Evolutionary conservation across 306 rosid genomes (phyloP).

Genomic region (Lathyrus sativus): DNA sequence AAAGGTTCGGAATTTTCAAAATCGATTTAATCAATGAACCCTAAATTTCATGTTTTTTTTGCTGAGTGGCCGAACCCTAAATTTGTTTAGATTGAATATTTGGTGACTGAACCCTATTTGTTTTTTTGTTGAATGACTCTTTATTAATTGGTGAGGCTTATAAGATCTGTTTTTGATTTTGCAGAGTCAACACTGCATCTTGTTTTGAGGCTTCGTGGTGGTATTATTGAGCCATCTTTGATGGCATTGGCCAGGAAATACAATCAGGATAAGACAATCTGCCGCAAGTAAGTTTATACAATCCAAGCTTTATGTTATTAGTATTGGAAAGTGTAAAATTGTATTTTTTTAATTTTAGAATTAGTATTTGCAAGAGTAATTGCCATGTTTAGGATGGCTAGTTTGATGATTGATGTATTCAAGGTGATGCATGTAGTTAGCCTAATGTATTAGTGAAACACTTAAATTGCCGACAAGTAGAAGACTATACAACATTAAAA

Average conservation of each 20-base stretch:
- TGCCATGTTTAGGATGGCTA: neutral
- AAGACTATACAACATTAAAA: neutral
- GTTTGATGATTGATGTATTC: neutral
- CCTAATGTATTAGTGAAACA: no score
- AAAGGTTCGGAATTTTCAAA: constrained; percentile 56
- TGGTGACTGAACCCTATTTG: neutral
- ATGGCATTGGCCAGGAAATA: constrained; percentile 98
- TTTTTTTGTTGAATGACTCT: neutral
- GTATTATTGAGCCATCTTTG: constrained; percentile 93
- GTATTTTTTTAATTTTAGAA: neutral
- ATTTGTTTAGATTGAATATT: neutral
- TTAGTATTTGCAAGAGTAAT: neutral
- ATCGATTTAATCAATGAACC: neutral
- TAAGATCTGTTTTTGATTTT: constrained; percentile 21
- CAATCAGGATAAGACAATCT: constrained; percentile 90
- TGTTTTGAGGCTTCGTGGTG: constrained; percentile 99
- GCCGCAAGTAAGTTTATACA: constrained; percentile 83
- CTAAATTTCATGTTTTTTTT: no score
- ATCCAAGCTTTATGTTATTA: neutral
- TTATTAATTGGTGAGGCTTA: constrained; percentile 14
- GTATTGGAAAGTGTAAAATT: neutral
- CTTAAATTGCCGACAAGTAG: neutral
- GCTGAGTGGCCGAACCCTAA: no score
- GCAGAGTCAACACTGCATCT: constrained; percentile 95
- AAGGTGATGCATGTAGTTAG: neutral